Evolutionary conservation across 805 yeast species (phyloP).

Genomic region (Maudiozyma pseudohumilis): DNA sequence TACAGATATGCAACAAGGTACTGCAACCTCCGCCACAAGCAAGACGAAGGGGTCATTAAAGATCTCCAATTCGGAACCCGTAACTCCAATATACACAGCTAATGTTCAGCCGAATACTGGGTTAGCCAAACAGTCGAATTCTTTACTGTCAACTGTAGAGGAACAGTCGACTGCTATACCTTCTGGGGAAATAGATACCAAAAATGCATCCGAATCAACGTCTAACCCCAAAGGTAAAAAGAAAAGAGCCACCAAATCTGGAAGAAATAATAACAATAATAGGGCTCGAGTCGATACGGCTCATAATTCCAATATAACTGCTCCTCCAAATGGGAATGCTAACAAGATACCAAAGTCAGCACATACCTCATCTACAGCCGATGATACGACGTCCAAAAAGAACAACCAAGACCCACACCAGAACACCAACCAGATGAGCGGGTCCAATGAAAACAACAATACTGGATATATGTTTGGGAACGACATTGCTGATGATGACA

Average conservation of each 20-base stretch:
- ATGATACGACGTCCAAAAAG: not conserved
- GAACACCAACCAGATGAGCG: not conserved
- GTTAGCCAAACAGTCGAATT: not conserved
- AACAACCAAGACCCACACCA: not conserved
- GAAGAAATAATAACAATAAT: not conserved
- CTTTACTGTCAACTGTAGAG: conserved; percentile 3
- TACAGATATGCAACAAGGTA: not conserved
- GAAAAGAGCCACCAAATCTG: not conserved
- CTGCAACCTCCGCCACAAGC: not conserved
- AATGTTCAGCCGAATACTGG: not conserved
- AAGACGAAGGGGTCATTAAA: not conserved
- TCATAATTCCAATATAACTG: not conserved
- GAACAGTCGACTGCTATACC: not conserved
- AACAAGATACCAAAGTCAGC: not conserved
- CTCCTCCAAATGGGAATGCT: not conserved
- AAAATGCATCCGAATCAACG: not conserved
- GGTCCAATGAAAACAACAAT: not conserved
- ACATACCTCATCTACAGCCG: not conserved
- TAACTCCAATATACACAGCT: conserved; percentile 6
- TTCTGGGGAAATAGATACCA: not conserved
- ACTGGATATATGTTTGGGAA: conserved; percentile 2
- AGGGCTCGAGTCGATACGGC: not conserved
- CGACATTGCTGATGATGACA: conserved; percentile 5
- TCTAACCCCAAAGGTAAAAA: not conserved
- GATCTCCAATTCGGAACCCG: conserved; percentile 8